A percentile compares a stretch with the other conserved stretches of the same genome.
phyloP scores from a whole-genome alignment of 805 yeast genomes.

The Teunomyces stri region DNA sequence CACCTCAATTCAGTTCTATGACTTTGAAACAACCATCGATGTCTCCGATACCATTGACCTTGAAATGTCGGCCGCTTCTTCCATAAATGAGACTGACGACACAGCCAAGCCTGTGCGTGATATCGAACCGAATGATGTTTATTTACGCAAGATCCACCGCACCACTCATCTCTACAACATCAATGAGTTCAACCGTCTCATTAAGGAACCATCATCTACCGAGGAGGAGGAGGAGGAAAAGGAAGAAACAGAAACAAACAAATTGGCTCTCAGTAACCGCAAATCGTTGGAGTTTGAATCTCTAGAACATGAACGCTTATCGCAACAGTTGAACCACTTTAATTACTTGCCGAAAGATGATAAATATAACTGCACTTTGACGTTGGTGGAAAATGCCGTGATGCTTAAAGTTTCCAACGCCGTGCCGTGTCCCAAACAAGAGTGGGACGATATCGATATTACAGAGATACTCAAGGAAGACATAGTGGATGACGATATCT shows the following conservation, averaged over 20 bases:
- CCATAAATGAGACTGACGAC: slow-evolving; percentile 2
- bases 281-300: slow-evolving; percentile 21
- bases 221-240: too few relatives aligned
- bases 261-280: slow-evolving; percentile 17
- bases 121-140: slow-evolving; percentile 4
- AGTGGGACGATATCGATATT: neutral
- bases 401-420: slow-evolving; percentile 11
- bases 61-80: neutral
- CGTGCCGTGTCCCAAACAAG: neutral
- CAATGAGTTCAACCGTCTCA: slow-evolving; percentile 13
- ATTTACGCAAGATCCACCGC: slow-evolving; percentile 8
- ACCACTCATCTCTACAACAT: slow-evolving; percentile 17
- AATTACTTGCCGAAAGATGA: neutral
- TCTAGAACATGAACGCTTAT: slow-evolving; percentile 13
- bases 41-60: slow-evolving; percentile 3
- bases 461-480: neutral
- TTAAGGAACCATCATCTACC: neutral
- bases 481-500: neutral
- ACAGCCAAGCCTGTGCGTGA: neutral
- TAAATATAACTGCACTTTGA: slow-evolving; percentile 9
- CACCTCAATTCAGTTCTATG: slow-evolving; percentile 15
- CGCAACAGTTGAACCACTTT: slow-evolving; percentile 9
- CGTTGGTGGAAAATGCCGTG: slow-evolving; percentile 20
- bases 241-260: slow-evolving; percentile 5
- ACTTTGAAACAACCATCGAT: slow-evolving; percentile 12